Conservation (phyloP, 2,329 filamentous ascomycete genomes). For the Fusarium irregulare region DNA sequence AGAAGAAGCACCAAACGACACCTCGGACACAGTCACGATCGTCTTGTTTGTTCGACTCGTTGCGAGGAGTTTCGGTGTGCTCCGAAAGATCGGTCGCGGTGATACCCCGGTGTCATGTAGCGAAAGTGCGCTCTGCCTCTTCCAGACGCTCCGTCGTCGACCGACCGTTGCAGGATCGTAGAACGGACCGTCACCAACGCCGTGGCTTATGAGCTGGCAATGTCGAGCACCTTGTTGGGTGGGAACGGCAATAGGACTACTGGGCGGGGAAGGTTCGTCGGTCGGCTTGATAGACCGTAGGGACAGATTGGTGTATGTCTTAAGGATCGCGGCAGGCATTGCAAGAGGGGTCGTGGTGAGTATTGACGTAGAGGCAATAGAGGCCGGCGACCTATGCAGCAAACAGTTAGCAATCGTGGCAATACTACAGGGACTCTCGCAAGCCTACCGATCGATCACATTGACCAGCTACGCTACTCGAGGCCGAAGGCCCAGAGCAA, state of each 20-base stretch:
- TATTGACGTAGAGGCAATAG: neutral
- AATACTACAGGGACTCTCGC: fast-evolving
- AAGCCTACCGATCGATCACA: neutral
- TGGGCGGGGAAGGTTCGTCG: neutral
- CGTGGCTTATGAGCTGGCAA: slow-evolving; percentile 1
- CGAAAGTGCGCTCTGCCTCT: neutral
- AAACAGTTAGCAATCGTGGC: neutral
- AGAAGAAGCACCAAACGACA: neutral
- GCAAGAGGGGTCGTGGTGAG: neutral
- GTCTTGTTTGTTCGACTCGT: slow-evolving; percentile 5
- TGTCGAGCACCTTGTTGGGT: neutral
- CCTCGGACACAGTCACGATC: neutral
- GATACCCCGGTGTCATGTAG: neutral
- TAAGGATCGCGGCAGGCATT: neutral
- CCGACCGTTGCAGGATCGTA: neutral
- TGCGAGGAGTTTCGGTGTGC: slow-evolving; percentile 2
- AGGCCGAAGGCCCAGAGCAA: neutral
- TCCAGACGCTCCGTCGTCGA: neutral
- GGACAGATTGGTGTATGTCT: neutral
- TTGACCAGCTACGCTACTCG: neutral
- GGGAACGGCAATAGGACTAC: slow-evolving; percentile 13
- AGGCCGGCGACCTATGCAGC: neutral
- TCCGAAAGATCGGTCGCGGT: slow-evolving; percentile 4
- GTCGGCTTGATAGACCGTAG: neutral
- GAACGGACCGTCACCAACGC: slow-evolving; percentile 6